phyloP scores from a whole-genome alignment of 169 alveolate species.

The Eimeria sp. region DNA sequence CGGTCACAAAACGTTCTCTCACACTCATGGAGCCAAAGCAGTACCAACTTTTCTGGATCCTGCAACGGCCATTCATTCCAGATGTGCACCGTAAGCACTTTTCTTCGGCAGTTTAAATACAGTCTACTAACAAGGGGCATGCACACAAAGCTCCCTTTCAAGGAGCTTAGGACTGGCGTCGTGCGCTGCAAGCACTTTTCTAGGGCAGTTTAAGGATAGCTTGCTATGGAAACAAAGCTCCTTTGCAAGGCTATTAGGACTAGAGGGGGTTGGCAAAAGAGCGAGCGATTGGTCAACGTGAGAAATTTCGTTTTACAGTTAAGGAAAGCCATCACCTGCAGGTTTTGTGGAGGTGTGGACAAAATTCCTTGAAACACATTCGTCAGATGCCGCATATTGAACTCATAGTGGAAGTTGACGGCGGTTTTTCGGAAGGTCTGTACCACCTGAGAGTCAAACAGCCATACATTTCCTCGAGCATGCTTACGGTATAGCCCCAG shows the following conservation, averaged over 20 bases:
- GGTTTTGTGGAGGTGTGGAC: constrained; percentile 93
- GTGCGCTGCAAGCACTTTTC: background rate
- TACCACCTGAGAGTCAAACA: constrained; percentile 70
- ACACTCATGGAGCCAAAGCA: constrained; percentile 97
- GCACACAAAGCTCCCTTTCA: background rate
- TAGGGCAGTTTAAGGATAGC: background rate
- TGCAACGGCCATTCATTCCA: constrained; percentile 58
- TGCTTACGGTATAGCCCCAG: background rate
- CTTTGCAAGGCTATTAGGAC: background rate
- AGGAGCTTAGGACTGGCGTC: background rate
- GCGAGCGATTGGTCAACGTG: background rate
- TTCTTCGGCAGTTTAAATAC: background rate
- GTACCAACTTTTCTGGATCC: constrained; percentile 96
- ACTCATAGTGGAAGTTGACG: constrained; percentile 98
- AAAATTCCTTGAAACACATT: constrained; percentile 97
- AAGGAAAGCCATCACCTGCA: constrained; percentile 75
- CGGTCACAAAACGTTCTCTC: constrained; percentile 98
- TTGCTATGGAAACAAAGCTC: background rate
- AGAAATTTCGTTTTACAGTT: background rate
- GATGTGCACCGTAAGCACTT: background rate
- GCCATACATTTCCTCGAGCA: background rate
- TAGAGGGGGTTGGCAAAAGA: background rate
- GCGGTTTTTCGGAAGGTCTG: constrained; percentile 97
- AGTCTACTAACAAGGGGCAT: background rate
- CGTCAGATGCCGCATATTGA: constrained; percentile 97